Conservation (phyloP, 2,329 filamentous ascomycete genomes). For the Aspergillus sp. region DNA sequence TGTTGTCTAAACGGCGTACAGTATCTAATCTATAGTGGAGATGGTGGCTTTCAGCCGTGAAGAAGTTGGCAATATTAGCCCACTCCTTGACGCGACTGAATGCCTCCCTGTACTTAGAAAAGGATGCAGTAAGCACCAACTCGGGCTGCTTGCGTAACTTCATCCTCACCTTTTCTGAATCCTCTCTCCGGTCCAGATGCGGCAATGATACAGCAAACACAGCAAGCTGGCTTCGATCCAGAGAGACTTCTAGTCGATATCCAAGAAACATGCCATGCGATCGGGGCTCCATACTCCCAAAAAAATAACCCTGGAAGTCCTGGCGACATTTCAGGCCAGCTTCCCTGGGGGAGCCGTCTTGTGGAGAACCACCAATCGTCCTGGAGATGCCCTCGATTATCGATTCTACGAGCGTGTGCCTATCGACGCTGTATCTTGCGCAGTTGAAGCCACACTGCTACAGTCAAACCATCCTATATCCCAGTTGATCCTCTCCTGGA, state of each 20-base stretch:
- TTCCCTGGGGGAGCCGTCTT: background rate
- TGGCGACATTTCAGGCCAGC: background rate
- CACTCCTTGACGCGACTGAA: background rate
- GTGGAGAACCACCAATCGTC: background rate
- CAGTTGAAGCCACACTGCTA: background rate
- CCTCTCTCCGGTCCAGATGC: background rate
- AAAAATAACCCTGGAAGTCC: background rate
- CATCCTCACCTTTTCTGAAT: background rate
- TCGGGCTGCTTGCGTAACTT: background rate
- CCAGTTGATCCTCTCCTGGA: background rate
- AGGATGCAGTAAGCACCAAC: background rate
- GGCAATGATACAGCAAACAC: background rate
- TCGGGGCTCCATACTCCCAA: background rate
- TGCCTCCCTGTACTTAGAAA: background rate
- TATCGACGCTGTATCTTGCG: background rate
- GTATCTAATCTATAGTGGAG: background rate
- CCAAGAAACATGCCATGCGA: background rate
- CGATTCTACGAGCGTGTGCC: background rate
- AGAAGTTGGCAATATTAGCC: background rate
- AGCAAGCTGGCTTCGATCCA: background rate
- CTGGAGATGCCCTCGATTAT: background rate
- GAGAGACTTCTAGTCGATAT: background rate
- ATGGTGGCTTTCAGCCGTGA: background rate
- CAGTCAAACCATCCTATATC: background rate
- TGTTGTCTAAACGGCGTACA: background rate